Evolutionary conservation across 148 eudicot genomes (phyloP), one percentile per base, ranked within the genome.

Genomic region (Rhododendron simsii): DNA sequence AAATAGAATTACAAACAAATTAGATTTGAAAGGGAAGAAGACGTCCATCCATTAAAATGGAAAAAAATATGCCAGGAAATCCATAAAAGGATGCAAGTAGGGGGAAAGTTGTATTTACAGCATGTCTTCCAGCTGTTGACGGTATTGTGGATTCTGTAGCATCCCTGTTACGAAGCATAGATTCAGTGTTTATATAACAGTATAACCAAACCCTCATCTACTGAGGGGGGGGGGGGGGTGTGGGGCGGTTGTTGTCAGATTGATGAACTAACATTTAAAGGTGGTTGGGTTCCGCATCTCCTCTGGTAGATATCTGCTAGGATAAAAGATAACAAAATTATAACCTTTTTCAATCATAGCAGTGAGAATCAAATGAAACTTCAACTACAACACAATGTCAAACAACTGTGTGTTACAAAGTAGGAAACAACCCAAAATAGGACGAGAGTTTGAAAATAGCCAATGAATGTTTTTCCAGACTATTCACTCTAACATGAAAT

Each of bases 221-320:
- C 45, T 2, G 39, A 73, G 73, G 23, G 39, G 83, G 7, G 67
- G 65, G 7, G 16, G 18, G 16, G 59, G 39, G 80, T 12, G 28
- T 83, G 13, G 61, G 76, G n/a, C n/a, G 14, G 15, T 1, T 0
- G 35, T 33, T 33, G 81, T 81, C 47, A 47, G 67, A 87, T 50
- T 55, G n/a, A 86, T 84, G 87, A 80, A 92, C 98, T 94, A 65
- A 98, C 99, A 95, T 90, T 94, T 98, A 87, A 98, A 98, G 73
- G 98, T 92, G 30, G 90, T 86, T n/a, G 99, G 98, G 87, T 98
- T 91, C 88, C 98, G 94, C 98, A 98, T 95, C 98, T 98, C 99
- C 91, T 95, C 95, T 16, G 99, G 99, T 55, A 98, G 90, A 90
- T 94, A 94, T 86, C 99, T 95, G 94, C 89, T 86, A 88, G 83